A percentile compares a stretch with the other conserved stretches of the same genome.
These are phyloP conservation scores for Blepharisma japonicum DNA, from an alignment of 73 alveolate genomes.

Conservation along the genomic window DNA sequence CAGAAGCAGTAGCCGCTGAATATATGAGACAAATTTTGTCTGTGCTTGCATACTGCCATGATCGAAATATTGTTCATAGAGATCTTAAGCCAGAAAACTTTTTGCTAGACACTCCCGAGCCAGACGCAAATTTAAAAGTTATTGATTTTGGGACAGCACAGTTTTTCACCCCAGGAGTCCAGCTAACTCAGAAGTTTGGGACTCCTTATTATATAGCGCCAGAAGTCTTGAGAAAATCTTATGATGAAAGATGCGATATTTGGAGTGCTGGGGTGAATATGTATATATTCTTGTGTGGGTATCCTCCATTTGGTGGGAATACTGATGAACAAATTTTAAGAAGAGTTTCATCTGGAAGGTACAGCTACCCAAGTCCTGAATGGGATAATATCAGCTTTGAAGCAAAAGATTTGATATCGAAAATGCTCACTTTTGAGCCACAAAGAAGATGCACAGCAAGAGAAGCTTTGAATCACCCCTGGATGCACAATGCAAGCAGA, in stretches of 20 bases:
- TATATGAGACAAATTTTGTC: constrained; percentile 53
- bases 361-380: constrained; percentile 33
- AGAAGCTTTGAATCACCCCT: constrained; percentile 68
- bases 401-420: constrained; percentile 59
- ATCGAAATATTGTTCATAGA: constrained; percentile 46
- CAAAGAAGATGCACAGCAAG: constrained; percentile 46
- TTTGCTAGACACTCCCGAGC: constrained; percentile 62
- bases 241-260: constrained; percentile 10
- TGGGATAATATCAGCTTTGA: constrained; percentile 48
- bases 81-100: constrained; percentile 76
- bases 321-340: constrained; percentile 26
- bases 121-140: constrained; percentile 52
- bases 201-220: too few species aligned
- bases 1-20: constrained; percentile 61
- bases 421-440: constrained; percentile 55
- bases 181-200: too few species aligned
- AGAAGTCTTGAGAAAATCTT: not conserved
- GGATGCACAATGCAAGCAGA: constrained; percentile 46
- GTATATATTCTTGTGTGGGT: constrained; percentile 49
- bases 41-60: constrained; percentile 43
- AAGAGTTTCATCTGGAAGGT: constrained; percentile 58
- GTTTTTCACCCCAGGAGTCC: too few species aligned
- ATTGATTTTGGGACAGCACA: constrained; percentile 89
- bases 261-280: constrained; percentile 18
- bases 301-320: constrained; percentile 78